Percentiles rank a stretch among this genome's conserved stretches.
These are phyloP conservation scores for Tetragonia tetragonoides DNA, from an alignment of 148 eudicot genomes.

Conservation along the genomic window DNA sequence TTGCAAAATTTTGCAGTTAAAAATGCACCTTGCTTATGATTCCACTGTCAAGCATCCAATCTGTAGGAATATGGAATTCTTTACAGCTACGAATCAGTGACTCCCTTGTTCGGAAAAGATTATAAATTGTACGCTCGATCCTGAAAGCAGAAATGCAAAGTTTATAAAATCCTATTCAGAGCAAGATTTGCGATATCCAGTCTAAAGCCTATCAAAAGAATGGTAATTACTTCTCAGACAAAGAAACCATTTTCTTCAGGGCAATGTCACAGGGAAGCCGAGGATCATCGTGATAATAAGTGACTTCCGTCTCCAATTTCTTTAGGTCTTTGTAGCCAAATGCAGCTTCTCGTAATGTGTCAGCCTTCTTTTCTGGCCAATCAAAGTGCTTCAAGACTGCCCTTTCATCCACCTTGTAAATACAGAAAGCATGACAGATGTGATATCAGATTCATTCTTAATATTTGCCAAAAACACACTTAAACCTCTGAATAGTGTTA, in stretches of 20 bases:
- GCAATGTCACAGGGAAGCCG: constrained; percentile 67
- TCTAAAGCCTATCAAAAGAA: neutral
- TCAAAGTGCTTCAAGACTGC: constrained; percentile 88
- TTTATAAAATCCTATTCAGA: neutral
- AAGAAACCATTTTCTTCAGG: constrained; percentile 62
- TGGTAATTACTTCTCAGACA: constrained; percentile 64
- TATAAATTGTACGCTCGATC: constrained; percentile 71
- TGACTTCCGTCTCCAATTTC: constrained; percentile 66
- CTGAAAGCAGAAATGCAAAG: constrained; percentile 31
- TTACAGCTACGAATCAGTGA: constrained; percentile 58
- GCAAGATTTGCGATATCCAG: neutral
- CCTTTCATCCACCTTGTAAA: constrained; percentile 75
- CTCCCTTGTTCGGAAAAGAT: constrained; percentile 62
- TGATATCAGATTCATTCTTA: neutral
- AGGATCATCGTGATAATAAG: constrained; percentile 49
- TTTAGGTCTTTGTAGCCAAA: constrained; percentile 74
- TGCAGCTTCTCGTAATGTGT: constrained; percentile 77
- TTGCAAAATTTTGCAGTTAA: neutral
- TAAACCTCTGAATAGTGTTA: neutral
- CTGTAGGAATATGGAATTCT: constrained; percentile 68
- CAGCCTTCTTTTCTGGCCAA: constrained; percentile 91
- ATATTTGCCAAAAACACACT: neutral
- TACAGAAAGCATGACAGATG: constrained; percentile 4
- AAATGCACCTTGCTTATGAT: constrained; percentile 68
- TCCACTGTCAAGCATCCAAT: constrained; percentile 83